Base-by-base conservation (phyloP, 805 yeast species). In the Lachancea cidri region DNA sequence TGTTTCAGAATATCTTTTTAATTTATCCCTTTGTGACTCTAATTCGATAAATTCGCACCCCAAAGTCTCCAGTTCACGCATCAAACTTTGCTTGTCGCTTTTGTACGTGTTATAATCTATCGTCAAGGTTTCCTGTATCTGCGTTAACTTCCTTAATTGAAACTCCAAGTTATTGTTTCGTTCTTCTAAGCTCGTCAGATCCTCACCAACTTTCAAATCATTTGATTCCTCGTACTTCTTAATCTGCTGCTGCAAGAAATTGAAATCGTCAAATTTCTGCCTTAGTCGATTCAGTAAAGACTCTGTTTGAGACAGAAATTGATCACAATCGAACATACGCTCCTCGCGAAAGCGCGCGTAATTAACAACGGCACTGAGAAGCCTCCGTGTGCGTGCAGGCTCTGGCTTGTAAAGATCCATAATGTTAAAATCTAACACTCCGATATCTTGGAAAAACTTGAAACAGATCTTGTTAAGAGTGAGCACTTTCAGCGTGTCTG, bases 261-360 rank as follows among this genome's bases (percentile, higher is more conserved):
- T 65, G 46, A 67, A 71, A 45, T 66, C 69, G 35, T 65, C 70
- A 24, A 68, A 60, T 17, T 74, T 67, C 14, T 65, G 60, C 42
- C 72, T 70, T 35, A 70, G 67, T 39, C 70, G 66, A 19, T 71
- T 73, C 15, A 77, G 60, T 36, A 74, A 64, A 8, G 67, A 55
- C 39, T 80, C 83, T 45, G 79, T 74, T 34, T 70, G 67, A 5
- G 71, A 65, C 20, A 82, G 76, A 18, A 83, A 65, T 18, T 74
- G 75, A 46, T 81, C 86, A 54, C 84, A 80, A 49, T 83, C 88
- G 17, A 69, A 72, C 58, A 81, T 74, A 44, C 84, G 79, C 48
- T 81, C 86, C 51, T 86, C 94, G 49, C 95, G 72, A 54, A 84
- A 87, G 42, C 91, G 67, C 1, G 94, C 94, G 68, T 77, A 88